Evolutionary conservation across 2,329 filamentous ascomycete genomes (phyloP).

Genomic region (Diaporthe vexans): DNA sequence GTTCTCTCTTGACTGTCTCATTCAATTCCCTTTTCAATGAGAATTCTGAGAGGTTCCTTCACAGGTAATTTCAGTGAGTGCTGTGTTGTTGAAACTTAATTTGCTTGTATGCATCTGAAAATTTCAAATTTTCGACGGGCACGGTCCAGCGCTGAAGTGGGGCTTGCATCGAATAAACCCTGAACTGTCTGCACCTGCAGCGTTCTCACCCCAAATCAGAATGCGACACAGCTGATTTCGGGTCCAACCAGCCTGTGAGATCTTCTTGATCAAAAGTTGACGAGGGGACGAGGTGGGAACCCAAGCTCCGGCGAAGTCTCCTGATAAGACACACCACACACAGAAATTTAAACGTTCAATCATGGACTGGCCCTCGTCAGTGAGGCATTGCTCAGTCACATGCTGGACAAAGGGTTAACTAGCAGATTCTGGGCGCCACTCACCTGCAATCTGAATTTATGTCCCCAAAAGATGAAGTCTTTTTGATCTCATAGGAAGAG

Average conservation of each 20-base stretch:
- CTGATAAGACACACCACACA: background rate
- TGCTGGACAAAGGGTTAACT: no score
- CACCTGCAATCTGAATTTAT: background rate
- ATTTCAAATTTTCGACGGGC: slow-evolving; percentile 37
- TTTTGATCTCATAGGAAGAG: no score
- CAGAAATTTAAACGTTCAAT: background rate
- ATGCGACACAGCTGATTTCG: background rate
- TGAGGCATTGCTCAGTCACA: no score
- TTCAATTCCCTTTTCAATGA: background rate
- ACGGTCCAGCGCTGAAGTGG: slow-evolving; percentile 39
- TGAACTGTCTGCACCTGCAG: background rate
- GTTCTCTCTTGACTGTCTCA: background rate
- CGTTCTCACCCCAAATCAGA: background rate
- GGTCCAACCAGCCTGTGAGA: background rate
- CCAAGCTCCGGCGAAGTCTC: background rate
- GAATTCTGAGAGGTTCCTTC: background rate
- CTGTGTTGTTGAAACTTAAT: slow-evolving; percentile 6
- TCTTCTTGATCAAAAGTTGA: background rate
- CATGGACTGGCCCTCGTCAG: background rate
- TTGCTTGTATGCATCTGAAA: slow-evolving; percentile 29
- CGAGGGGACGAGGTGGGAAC: no score
- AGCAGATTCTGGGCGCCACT: no score
- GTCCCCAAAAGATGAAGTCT: background rate
- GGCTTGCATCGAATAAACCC: slow-evolving; percentile 9
- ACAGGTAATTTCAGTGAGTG: background rate